phyloP scores from a whole-genome alignment of 768 basidiomycete genomes.

The Suillus variegatus region DNA sequence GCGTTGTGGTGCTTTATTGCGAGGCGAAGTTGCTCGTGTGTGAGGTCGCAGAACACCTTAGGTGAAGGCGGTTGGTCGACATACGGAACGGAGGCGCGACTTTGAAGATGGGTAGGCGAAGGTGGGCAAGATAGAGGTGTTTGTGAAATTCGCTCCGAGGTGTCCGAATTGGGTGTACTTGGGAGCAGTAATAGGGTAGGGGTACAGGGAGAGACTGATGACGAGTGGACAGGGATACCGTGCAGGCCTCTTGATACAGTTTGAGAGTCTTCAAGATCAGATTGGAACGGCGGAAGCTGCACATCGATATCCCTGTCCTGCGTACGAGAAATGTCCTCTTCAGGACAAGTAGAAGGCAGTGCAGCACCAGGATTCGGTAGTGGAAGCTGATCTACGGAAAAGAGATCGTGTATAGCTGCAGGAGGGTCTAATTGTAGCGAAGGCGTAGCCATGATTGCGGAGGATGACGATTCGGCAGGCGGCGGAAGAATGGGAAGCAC shows the following conservation, averaged over 20 bases:
- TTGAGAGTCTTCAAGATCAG: neutral
- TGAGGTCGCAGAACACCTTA: slow-evolving; percentile 3
- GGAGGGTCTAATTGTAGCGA: neutral
- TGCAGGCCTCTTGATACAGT: neutral
- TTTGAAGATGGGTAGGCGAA: neutral
- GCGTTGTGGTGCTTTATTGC: slow-evolving; percentile 7
- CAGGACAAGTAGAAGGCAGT: neutral
- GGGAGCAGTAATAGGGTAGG: neutral
- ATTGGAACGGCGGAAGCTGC: neutral
- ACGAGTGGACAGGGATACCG: no score
- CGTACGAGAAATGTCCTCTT: neutral
- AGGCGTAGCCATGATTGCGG: neutral
- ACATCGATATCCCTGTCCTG: neutral
- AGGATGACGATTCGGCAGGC: neutral
- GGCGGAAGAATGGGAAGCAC: neutral
- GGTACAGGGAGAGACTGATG: neutral
- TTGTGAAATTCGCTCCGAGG: neutral
- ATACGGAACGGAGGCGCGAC: neutral
- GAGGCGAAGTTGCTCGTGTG: slow-evolving; percentile 6
- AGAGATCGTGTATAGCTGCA: neutral
- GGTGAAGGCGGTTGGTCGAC: neutral
- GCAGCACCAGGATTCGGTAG: no score
- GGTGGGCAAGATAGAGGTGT: neutral
- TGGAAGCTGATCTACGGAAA: neutral
- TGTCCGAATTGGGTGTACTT: neutral